Conservation (phyloP, 2,329 filamentous ascomycete genomes). For the Chaetomium olivaceum region DNA sequence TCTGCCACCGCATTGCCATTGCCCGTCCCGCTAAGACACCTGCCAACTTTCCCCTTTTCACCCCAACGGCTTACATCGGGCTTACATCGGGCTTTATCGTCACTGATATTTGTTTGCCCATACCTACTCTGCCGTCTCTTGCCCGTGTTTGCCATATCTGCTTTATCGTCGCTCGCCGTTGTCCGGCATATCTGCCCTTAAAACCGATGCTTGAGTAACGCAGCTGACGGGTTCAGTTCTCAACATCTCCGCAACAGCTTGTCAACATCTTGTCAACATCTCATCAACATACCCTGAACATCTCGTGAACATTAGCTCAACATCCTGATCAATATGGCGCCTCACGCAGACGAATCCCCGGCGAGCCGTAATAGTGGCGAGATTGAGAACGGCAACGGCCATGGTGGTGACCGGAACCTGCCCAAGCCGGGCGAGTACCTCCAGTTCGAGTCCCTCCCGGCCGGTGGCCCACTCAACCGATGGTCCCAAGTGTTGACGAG, state of each 20-base stretch:
- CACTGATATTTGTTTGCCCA: not conserved
- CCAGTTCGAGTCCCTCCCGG: constrained; percentile 53
- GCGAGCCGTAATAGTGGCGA: constrained; percentile 2
- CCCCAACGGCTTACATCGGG: not conserved
- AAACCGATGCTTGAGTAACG: not conserved
- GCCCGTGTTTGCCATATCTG: too few species aligned
- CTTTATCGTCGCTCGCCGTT: too few species aligned
- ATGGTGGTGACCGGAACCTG: constrained; percentile 34
- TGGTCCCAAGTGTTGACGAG: constrained; percentile 82
- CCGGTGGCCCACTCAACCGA: constrained; percentile 68
- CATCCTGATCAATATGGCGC: constrained; percentile 26
- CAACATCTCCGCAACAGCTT: not conserved
- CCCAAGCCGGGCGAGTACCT: constrained; percentile 57
- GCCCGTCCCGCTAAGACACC: not conserved
- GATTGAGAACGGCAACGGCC: constrained; percentile 11
- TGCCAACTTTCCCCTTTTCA: not conserved
- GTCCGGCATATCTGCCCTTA: not conserved
- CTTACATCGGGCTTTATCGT: not conserved
- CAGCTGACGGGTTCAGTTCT: not conserved
- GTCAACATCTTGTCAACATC: not conserved
- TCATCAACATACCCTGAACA: not conserved
- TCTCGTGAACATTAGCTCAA: too few species aligned
- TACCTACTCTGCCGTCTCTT: too few species aligned
- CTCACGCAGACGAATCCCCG: constrained; percentile 27
- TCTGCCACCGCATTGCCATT: not conserved